Percentiles rank a stretch among this genome's conserved stretches.
phyloP scores from a whole-genome alignment of 2,329 filamentous ascomycete species.

The Claviceps sp. region DNA sequence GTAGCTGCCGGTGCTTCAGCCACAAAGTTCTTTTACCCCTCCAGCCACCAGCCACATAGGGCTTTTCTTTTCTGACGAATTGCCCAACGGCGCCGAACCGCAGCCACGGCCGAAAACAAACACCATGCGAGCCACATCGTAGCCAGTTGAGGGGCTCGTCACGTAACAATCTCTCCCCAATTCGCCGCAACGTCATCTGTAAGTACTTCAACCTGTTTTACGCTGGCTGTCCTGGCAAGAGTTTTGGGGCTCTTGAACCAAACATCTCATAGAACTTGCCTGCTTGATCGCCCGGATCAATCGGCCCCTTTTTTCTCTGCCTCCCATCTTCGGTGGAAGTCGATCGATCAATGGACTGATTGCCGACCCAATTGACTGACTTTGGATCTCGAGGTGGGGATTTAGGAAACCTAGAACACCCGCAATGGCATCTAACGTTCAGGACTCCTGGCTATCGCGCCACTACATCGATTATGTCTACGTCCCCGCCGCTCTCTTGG shows the following conservation, averaged over 20 bases:
- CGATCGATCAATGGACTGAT: not conserved
- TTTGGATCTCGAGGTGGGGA: not conserved
- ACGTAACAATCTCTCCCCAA: not conserved
- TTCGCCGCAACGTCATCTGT: not conserved
- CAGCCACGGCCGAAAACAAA: not conserved
- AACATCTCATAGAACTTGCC: not conserved
- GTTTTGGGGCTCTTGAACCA: not conserved
- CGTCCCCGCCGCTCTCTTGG: conserved; percentile 65
- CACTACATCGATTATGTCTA: conserved; percentile 69
- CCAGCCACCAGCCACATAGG: not conserved
- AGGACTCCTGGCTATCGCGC: conserved; percentile 30
- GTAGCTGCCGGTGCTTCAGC: not conserved
- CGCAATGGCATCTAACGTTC: conserved; percentile 15
- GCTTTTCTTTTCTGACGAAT: not conserved
- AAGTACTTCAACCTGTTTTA: not conserved
- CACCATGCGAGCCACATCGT: conserved; percentile 1
- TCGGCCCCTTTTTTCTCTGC: not conserved
- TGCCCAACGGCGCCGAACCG: conserved; percentile 1
- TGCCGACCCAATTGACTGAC: not conserved
- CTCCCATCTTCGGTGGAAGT: not conserved
- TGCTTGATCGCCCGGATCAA: not conserved
- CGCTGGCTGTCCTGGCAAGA: not conserved
- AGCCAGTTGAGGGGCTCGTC: not conserved
- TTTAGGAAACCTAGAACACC: not conserved
- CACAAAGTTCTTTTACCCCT: not conserved